A percentile compares a stretch with the other conserved stretches of the same genome.
Conservation (phyloP, 306 rosid species). For the Calophaca sinica region DNA sequence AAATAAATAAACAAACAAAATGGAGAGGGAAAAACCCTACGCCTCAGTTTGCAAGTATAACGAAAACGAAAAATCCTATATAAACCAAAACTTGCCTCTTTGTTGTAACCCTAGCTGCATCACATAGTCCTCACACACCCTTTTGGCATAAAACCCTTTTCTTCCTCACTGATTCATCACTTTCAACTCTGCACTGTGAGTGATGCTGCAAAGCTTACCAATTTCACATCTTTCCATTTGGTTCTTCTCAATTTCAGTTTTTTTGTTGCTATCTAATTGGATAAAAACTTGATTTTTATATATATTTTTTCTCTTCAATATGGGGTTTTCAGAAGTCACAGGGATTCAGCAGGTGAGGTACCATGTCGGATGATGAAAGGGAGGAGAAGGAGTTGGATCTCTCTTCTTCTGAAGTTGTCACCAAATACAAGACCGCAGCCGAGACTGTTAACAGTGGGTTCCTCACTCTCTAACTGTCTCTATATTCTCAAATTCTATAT, state of each 20-base stretch:
- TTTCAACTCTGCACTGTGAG: conserved; percentile 40
- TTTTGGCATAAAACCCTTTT: conserved; percentile 8
- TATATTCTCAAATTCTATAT: background rate
- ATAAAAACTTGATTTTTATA: background rate
- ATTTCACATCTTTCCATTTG: background rate
- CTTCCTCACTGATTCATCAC: background rate
- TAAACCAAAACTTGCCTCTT: conserved; percentile 50
- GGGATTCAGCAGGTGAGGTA: conserved; percentile 28
- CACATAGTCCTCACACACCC: background rate
- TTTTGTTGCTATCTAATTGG: conserved; percentile 14
- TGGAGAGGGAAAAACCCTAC: conserved; percentile 45
- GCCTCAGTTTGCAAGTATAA: background rate
- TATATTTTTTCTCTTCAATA: background rate
- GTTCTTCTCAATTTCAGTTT: background rate
- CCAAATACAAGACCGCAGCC: conserved; percentile 93
- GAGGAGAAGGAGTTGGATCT: conserved; percentile 99
- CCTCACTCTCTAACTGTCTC: background rate
- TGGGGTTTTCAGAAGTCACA: conserved; percentile 6
- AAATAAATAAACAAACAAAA: too few relatives aligned
- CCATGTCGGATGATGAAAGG: conserved; percentile 96
- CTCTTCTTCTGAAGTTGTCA: conserved; percentile 88
- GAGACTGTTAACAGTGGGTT: conserved; percentile 82
- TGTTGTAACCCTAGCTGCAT: conserved; percentile 63
- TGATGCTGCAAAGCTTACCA: background rate
- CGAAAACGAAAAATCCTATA: conserved; percentile 54